Evolutionary conservation across 2,329 filamentous ascomycete genomes (phyloP).

Genomic region (Stemphylium lycopersici): DNA sequence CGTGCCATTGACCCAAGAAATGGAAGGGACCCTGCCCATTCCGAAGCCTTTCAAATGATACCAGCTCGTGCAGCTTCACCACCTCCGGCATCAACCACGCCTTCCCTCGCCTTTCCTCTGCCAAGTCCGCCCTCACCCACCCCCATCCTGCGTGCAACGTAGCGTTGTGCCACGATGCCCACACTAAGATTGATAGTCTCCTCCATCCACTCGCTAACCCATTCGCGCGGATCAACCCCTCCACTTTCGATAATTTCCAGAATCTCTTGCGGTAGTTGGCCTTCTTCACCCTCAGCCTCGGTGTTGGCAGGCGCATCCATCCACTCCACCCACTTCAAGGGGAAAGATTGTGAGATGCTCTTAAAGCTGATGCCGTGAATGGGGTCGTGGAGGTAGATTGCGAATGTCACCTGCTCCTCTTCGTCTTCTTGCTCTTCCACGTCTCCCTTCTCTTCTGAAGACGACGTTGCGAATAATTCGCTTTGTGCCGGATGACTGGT

Average conservation of each 20-base stretch:
- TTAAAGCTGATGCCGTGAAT: conserved; percentile 89
- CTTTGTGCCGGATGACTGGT: conserved; percentile 69
- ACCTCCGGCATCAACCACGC: conserved; percentile 62
- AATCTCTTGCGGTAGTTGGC: conserved; percentile 79
- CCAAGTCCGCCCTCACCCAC: conserved; percentile 80
- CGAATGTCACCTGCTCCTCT: conserved; percentile 73
- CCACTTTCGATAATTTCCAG: conserved; percentile 76
- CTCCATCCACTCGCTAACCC: conserved; percentile 97
- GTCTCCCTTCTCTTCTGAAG: conserved; percentile 61
- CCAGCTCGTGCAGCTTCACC: conserved; percentile 66
- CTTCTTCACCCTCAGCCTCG: conserved; percentile 51
- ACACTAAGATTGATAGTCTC: conserved; percentile 79
- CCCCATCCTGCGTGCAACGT: conserved; percentile 94
- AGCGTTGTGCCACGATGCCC: conserved; percentile 89
- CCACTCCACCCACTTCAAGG: conserved; percentile 88
- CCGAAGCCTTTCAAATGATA: conserved; percentile 32
- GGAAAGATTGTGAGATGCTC: conserved; percentile 81
- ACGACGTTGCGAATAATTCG: conserved; percentile 68
- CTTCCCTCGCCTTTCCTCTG: conserved; percentile 62
- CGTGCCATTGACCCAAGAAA: conserved; percentile 4
- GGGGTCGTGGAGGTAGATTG: conserved; percentile 82
- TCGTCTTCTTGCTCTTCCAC: conserved; percentile 61
- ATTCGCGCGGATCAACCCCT: conserved; percentile 89
- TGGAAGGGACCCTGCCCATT: not conserved
- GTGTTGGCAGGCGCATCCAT: conserved; percentile 66